Conservation (phyloP, 495 filamentous ascomycete species). For the Penicillium manginii region DNA sequence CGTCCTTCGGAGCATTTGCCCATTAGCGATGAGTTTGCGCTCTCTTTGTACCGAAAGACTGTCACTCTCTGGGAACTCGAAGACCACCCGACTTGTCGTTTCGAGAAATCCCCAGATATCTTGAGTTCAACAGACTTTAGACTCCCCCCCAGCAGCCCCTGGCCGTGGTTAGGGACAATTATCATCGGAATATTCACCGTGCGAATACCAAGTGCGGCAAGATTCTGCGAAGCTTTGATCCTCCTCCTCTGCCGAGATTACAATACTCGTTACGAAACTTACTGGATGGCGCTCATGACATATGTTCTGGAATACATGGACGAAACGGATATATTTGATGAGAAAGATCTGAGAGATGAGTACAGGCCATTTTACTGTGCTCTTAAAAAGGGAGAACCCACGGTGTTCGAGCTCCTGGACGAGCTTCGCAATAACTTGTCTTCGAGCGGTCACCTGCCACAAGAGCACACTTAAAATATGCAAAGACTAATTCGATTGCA, state of each 20-base stretch:
- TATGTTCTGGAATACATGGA: conserved; percentile 33
- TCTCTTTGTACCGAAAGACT: conserved; percentile 29
- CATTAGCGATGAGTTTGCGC: conserved; percentile 24
- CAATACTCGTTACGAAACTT: conserved; percentile 9
- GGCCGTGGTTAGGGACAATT: conserved; percentile 31
- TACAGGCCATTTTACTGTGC: conserved; percentile 27
- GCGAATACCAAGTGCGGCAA: conserved; percentile 26
- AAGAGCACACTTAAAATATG: no score
- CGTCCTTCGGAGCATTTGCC: conserved; percentile 24
- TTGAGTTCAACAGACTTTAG: conserved; percentile 17
- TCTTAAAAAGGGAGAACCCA: conserved; percentile 20
- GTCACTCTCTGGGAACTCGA: conserved; percentile 27
- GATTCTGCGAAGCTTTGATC: conserved; percentile 31
- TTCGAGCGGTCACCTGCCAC: no score
- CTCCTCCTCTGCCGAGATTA: conserved; percentile 32
- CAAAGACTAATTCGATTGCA: no score
- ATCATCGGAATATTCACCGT: conserved; percentile 12
- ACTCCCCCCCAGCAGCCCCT: conserved; percentile 22
- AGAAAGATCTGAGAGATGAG: conserved; percentile 18
- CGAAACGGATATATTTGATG: conserved; percentile 28
- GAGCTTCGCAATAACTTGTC: conserved; percentile 20
- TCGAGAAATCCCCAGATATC: not conserved
- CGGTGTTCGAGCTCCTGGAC: conserved; percentile 25
- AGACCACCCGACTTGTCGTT: not conserved
- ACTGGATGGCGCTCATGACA: conserved; percentile 32